These are phyloP conservation scores for Phytophthora hybrid DNA, from an alignment of 352 stramenopile genomes.

Conservation along the genomic window DNA sequence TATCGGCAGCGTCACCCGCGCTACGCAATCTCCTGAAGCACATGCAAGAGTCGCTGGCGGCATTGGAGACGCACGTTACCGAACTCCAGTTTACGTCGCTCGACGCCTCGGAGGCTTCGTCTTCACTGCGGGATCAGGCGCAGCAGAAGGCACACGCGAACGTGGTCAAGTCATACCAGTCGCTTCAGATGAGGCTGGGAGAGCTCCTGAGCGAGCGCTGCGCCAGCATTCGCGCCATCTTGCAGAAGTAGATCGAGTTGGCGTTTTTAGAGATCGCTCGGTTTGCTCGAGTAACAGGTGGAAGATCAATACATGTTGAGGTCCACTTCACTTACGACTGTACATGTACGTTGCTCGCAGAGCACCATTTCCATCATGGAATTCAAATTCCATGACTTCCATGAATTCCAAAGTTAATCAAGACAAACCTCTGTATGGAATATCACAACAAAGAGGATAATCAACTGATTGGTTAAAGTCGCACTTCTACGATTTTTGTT, in stretches of 20 bases:
- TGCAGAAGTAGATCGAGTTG: constrained; percentile 50
- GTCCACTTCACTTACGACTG: no score
- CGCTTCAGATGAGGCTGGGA: constrained; percentile 42
- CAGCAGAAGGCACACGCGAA: constrained; percentile 47
- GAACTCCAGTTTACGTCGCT: constrained; percentile 36
- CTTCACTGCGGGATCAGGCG: constrained; percentile 15
- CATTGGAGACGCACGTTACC: constrained; percentile 50
- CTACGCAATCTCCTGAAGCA: constrained; percentile 69
- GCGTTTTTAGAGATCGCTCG: constrained; percentile 6
- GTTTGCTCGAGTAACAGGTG: no score
- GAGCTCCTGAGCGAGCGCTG: constrained; percentile 49
- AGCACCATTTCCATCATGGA: no score
- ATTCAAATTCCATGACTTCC: no score
- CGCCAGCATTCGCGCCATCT: constrained; percentile 43
- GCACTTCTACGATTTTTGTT: no score
- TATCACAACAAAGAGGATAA: no score
- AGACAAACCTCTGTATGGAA: no score
- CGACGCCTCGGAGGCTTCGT: constrained; percentile 4
- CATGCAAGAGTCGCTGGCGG: constrained; percentile 58
- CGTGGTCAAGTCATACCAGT: constrained; percentile 50
- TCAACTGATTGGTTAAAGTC: no score
- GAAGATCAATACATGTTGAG: no score
- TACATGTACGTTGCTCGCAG: no score
- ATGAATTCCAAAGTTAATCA: no score
- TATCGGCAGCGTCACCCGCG: constrained; percentile 31